phyloP scores from a whole-genome alignment of 306 rosid species.

The Gynostemma pentaphyllum region DNA sequence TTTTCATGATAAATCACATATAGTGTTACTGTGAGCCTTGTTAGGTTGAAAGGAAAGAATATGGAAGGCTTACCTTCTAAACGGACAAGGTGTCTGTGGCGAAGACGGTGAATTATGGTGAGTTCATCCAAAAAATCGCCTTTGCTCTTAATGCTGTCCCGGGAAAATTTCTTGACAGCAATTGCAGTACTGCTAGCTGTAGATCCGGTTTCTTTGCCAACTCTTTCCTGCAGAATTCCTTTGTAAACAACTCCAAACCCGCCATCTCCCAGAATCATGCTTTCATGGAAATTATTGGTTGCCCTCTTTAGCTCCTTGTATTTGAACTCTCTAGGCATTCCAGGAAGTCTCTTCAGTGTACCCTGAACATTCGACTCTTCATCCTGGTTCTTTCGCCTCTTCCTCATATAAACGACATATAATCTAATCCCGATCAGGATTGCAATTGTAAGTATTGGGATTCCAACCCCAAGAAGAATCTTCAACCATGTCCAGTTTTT shows the following conservation, averaged over 20 bases:
- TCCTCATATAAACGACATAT: constrained; percentile 15
- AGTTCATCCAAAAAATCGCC: constrained; percentile 47
- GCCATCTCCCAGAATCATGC: constrained; percentile 38
- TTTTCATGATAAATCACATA: background rate
- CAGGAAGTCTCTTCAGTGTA: constrained; percentile 29
- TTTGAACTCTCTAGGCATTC: constrained; percentile 37
- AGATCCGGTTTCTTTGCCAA: background rate
- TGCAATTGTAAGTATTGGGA: constrained; percentile 6
- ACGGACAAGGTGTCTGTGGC: constrained; percentile 41
- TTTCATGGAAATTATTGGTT: constrained; percentile 27
- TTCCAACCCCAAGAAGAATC: constrained; percentile 22
- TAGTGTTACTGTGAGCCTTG: background rate
- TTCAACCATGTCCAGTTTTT: constrained; percentile 15
- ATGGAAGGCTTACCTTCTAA: constrained; percentile 23
- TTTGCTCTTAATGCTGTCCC: constrained; percentile 29
- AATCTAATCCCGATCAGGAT: constrained; percentile 7
- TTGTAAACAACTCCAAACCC: constrained; percentile 41
- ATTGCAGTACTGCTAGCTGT: constrained; percentile 10
- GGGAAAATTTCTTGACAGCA: constrained; percentile 37
- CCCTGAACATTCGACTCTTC: constrained; percentile 24
- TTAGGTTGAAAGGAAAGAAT: background rate
- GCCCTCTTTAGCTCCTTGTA: constrained; percentile 34
- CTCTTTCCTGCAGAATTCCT: constrained; percentile 24
- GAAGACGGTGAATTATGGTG: constrained; percentile 47
- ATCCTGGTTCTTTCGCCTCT: constrained; percentile 8